phyloP scores from a whole-genome alignment of 2,329 filamentous ascomycete genomes.

The Coniochaeta ligniaria region DNA sequence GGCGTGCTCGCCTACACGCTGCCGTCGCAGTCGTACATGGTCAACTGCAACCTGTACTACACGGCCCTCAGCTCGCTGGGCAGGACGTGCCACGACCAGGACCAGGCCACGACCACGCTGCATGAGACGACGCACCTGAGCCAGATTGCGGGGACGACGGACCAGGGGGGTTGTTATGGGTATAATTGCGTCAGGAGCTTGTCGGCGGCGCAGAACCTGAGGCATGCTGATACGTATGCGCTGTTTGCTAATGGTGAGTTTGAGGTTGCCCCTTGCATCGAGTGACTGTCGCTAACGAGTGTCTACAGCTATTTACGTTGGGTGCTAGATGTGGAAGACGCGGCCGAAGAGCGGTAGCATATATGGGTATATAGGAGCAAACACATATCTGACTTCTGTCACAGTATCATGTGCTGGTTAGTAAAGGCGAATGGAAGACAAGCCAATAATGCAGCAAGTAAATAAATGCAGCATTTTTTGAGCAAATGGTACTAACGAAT shows the following conservation, averaged over 20 bases:
- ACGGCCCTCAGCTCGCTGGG: slow-evolving; percentile 40
- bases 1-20: slow-evolving; percentile 56
- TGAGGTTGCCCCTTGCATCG: not conserved
- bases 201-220: slow-evolving; percentile 40
- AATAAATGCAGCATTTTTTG: not conserved
- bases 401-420: no score
- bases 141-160: slow-evolving; percentile 49
- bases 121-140: slow-evolving; percentile 61
- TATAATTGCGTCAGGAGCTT: slow-evolving; percentile 44
- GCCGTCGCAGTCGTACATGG: slow-evolving; percentile 45
- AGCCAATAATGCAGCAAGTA: not conserved
- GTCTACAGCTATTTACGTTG: not conserved
- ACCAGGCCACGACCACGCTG: slow-evolving; percentile 56
- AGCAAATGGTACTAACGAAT: not conserved
- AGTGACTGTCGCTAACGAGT: not conserved
- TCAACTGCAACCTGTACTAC: slow-evolving; percentile 57
- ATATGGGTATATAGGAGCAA: not conserved
- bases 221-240: slow-evolving; percentile 56
- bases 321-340: not conserved
- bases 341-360: not conserved
- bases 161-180: slow-evolving; percentile 52
- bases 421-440: no score
- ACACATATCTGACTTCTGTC: no score
- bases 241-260: slow-evolving; percentile 23
- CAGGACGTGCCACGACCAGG: slow-evolving; percentile 52